phyloP scores from a whole-genome alignment of 768 basidiomycete species.

The Megacollybia marginata region DNA sequence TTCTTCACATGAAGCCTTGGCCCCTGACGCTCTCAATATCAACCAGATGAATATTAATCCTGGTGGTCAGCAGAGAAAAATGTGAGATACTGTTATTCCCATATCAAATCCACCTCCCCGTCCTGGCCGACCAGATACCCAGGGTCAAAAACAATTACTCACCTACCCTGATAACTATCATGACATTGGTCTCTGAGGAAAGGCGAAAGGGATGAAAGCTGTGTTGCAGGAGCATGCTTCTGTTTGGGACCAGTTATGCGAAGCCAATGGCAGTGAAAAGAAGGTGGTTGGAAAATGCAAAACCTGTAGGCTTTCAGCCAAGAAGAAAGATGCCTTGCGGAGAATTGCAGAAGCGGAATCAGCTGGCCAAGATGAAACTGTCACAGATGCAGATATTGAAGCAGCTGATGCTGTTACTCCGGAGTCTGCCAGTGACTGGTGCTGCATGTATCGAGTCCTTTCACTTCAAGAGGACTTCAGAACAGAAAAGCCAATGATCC shows the following conservation, averaged over 20 bases:
- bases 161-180: conserved; percentile 6
- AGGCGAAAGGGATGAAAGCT: conserved; percentile 15
- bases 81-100: conserved; percentile 13
- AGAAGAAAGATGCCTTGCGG: conserved; percentile 9
- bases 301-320: conserved; percentile 10
- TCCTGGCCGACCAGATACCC: too few species aligned
- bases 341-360: conserved; percentile 6
- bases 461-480: conserved; percentile 12
- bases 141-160: conserved; percentile 6
- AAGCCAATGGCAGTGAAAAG: conserved; percentile 2
- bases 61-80: conserved; percentile 14
- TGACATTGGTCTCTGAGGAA: conserved; percentile 5
- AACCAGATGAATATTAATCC: conserved; percentile 18
- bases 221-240: conserved; percentile 9
- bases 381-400: neutral
- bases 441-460: conserved; percentile 16
- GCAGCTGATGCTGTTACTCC: conserved; percentile 5
- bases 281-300: conserved; percentile 9
- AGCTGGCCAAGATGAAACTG: conserved; percentile 2
- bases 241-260: neutral
- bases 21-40: conserved; percentile 16
- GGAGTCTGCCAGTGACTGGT: conserved; percentile 3
- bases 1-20: conserved; percentile 15
- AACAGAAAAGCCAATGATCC: conserved; percentile 13
- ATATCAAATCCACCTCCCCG: conserved; percentile 1